Evolutionary conservation across 2,329 filamentous ascomycete species (phyloP).

Genomic region (Paramyrothecium roridum): DNA sequence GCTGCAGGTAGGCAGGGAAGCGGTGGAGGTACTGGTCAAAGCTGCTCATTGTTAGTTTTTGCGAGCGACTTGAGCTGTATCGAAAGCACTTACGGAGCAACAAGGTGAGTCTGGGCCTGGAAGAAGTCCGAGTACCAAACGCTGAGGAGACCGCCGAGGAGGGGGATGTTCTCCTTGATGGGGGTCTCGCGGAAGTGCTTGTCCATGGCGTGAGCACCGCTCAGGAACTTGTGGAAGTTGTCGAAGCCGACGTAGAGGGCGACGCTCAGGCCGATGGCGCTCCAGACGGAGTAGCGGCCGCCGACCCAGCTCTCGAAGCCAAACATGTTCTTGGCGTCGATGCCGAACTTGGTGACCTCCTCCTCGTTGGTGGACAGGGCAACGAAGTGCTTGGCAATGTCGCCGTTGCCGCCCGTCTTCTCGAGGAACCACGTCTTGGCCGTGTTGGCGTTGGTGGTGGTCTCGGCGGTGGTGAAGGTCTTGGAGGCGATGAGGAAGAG

Average conservation of each 20-base stretch:
- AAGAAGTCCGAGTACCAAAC: conserved; percentile 99
- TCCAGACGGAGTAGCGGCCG: conserved; percentile 98
- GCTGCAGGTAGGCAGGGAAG: conserved; percentile 98
- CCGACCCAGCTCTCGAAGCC: conserved; percentile 98
- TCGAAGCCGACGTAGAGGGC: conserved; percentile 94
- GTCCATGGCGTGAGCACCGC: conserved; percentile 95
- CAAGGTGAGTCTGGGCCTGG: conserved; percentile 94
- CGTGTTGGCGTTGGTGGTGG: conserved; percentile 92
- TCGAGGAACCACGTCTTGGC: conserved; percentile 97
- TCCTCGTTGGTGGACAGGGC: conserved; percentile 93
- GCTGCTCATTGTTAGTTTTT: conserved; percentile 33
- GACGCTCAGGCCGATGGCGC: conserved; percentile 93
- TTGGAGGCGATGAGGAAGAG: conserved; percentile 98
- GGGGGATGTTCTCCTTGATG: conserved; percentile 90
- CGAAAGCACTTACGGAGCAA: conserved; percentile 71
- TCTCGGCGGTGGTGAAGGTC: conserved; percentile 99
- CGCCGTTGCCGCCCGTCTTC: conserved; percentile 69
- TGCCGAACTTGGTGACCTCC: conserved; percentile 98
- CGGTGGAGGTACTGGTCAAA: conserved; percentile 99
- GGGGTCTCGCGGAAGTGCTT: conserved; percentile 93
- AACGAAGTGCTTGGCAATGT: conserved; percentile 98
- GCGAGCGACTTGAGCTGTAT: no score
- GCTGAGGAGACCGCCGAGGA: conserved; percentile 86
- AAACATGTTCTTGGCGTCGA: conserved; percentile 99
- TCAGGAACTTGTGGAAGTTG: conserved; percentile 95